Evolutionary conservation across 2,329 filamentous ascomycete species (phyloP).

Genomic region (Colletotrichum musicola): DNA sequence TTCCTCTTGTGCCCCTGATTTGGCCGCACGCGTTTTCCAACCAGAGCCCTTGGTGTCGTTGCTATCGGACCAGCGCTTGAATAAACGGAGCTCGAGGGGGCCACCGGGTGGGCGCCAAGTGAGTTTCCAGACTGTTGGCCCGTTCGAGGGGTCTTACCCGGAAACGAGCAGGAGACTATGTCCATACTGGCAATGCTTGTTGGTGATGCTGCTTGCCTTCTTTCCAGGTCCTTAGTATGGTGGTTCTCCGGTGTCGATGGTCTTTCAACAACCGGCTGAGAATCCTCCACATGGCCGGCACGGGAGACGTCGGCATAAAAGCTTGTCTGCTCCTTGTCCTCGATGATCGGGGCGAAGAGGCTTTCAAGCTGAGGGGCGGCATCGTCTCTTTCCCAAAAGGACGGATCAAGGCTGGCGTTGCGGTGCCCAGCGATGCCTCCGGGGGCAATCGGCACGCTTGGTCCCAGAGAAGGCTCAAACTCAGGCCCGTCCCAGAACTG

Average conservation of each 20-base stretch:
- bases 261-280: constrained; percentile 57
- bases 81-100: constrained; percentile 61
- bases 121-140: constrained; percentile 52
- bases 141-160: constrained; percentile 61
- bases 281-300: constrained; percentile 61
- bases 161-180: constrained; percentile 74
- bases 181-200: constrained; percentile 71
- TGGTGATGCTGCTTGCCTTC: constrained; percentile 61
- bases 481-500: constrained; percentile 87
- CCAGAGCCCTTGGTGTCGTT: constrained; percentile 68
- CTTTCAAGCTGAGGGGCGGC: constrained; percentile 60
- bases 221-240: constrained; percentile 45
- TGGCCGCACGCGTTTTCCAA: constrained; percentile 71
- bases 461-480: constrained; percentile 70
- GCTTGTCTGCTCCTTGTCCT: constrained; percentile 49
- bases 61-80: constrained; percentile 65
- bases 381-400: constrained; percentile 62
- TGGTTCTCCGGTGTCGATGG: constrained; percentile 61
- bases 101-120: constrained; percentile 67
- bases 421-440: constrained; percentile 78
- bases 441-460: constrained; percentile 77
- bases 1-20: constrained; percentile 81
- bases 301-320: constrained; percentile 62
- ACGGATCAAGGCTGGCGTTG: constrained; percentile 67
- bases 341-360: constrained; percentile 47